Base-by-base conservation (phyloP, 2,329 filamentous ascomycete species). In the Hortaea sp. region DNA sequence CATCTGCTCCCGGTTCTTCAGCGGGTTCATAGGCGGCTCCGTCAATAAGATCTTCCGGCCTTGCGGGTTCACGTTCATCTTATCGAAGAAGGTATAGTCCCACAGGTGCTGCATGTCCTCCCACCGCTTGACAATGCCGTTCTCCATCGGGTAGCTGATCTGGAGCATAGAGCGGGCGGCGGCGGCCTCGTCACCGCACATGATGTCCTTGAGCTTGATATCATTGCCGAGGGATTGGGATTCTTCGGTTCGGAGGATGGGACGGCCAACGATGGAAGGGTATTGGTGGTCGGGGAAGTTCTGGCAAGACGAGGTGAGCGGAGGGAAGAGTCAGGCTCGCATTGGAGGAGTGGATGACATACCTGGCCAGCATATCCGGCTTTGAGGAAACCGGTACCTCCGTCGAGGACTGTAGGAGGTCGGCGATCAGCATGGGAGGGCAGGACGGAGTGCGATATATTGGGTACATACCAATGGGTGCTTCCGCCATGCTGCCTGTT, bases 221-320 rank as follows among this genome's bases (percentile, higher is more conserved):
- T 82, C 78, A 52, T 76, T 72, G 11, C 53, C 28, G 80, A 84
- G 69, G 78, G 82, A 73, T 71, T 98, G 69, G 78, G 82, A 73
- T 71, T 98, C 92, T 75, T 98, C 92, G 52, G 89, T 89, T 71
- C 92, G 88, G 63, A 98, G 79, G 69, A 98, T 98, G 43, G 92
- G 92, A 59, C 92, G 87, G 66, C 92, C 92, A 67, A 98, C 88
- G 69, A 98, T 97, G 57, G 90, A 95, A 47, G 92, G 92, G 71
- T 89, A 97, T 72, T 97, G 90, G 71, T 94, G 88, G 73, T 97
- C 92, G 68, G 92, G 92, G 73, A 98, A 98, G 77, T 98, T 98
- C 78, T 97, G 54, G 20, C 30, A 11, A 32, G 37, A 50, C 31
- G 46, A 39, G 32, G 43, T 44, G 29, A 38, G 42, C 12, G 27